Evolutionary conservation across 352 stramenopile genomes (phyloP).

Genomic region (Phytopythium vexans): DNA sequence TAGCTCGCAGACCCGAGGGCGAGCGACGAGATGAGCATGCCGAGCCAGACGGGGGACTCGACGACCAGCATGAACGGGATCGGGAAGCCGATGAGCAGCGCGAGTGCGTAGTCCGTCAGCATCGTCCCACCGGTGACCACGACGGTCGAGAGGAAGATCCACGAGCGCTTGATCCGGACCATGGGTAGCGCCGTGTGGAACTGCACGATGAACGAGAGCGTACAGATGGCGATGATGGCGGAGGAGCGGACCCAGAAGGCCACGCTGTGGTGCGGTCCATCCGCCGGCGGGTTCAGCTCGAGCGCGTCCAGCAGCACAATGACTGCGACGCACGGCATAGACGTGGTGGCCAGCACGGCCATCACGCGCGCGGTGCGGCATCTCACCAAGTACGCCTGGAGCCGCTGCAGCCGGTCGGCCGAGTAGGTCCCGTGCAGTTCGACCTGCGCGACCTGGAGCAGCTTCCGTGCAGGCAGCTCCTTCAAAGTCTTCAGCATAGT

Average conservation of each 20-base stretch:
- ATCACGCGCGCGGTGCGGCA: slow-evolving; percentile 1
- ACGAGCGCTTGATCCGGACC: slow-evolving; percentile 5
- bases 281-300: slow-evolving; percentile 6
- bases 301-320: slow-evolving; percentile 16
- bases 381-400: no score
- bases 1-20: neutral
- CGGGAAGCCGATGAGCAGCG: slow-evolving; percentile 10
- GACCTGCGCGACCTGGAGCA: no score
- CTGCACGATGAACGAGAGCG: slow-evolving; percentile 5
- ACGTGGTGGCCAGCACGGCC: slow-evolving; percentile 4
- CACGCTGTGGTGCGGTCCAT: slow-evolving; percentile 8
- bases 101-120: slow-evolving; percentile 4
- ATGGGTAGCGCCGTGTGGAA: slow-evolving; percentile 6
- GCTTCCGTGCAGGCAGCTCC: no score
- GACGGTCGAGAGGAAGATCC: slow-evolving; percentile 5
- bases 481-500: no score
- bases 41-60: slow-evolving; percentile 9
- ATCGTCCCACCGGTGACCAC: slow-evolving; percentile 3
- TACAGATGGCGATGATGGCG: slow-evolving; percentile 3
- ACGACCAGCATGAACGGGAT: slow-evolving; percentile 13
- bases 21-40: slow-evolving; percentile 5
- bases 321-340: slow-evolving; percentile 16
- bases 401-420: no score
- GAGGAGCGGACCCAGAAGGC: slow-evolving; percentile 8
- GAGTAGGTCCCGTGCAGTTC: no score